Evolutionary conservation across 768 basidiomycete species (phyloP).

Genomic region (Kockovaella imperatae): DNA sequence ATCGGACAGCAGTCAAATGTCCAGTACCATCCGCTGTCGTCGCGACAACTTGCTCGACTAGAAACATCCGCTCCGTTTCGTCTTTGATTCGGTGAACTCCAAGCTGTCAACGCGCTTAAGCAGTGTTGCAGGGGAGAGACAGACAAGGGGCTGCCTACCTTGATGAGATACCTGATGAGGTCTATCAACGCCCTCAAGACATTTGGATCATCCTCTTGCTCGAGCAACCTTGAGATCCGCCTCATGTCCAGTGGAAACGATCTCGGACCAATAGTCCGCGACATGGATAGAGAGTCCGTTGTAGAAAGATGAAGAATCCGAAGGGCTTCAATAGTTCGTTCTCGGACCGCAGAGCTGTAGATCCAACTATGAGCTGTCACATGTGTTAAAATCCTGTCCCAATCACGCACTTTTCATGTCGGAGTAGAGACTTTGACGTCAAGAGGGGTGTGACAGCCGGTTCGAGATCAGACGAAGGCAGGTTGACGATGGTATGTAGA

Average conservation of each 20-base stretch:
- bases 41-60: conserved; percentile 17
- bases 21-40: not conserved
- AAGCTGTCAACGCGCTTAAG: not conserved
- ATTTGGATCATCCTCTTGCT: conserved; percentile 1
- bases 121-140: not conserved
- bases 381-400: not conserved
- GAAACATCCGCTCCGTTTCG: conserved; percentile 14
- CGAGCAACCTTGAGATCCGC: conserved; percentile 13
- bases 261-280: not conserved
- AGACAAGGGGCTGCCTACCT: too few relatives aligned
- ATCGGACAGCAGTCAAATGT: too few relatives aligned
- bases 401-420: conserved; percentile 20
- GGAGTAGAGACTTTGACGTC: conserved; percentile 13
- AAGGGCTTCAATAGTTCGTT: conserved; percentile 3
- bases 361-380: conserved; percentile 5
- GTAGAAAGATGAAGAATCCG: conserved; percentile 6
- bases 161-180: conserved; percentile 8
- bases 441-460: conserved; percentile 32
- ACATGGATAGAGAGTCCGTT: not conserved
- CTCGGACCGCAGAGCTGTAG: conserved; percentile 16
- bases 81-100: conserved; percentile 5
- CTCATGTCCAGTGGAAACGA: conserved; percentile 27
- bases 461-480: conserved; percentile 21
- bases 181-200: conserved; percentile 12
- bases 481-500: conserved; percentile 19